A percentile compares a stretch with the other conserved stretches of the same genome.
Evolutionary conservation across 345 rosid genomes (phyloP).

Genomic region (Eucalyptus polyanthemos): DNA sequence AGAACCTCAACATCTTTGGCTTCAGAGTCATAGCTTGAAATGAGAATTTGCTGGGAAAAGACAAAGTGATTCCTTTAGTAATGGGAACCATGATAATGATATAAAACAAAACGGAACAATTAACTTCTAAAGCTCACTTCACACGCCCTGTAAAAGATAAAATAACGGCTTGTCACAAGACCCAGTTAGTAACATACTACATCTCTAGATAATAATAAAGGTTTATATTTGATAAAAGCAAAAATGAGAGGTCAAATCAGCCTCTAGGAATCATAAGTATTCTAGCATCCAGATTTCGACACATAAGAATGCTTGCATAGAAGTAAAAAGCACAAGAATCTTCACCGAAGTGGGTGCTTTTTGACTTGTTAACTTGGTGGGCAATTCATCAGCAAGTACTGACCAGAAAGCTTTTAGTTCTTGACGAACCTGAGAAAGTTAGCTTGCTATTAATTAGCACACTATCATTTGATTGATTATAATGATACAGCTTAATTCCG

Average conservation of each 20-base stretch:
- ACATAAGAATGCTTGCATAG: not conserved
- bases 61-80: not conserved
- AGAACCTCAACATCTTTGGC: slow-evolving; percentile 24
- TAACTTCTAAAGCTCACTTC: not conserved
- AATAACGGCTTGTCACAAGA: not conserved
- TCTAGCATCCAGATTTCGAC: not conserved
- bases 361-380: slow-evolving; percentile 37
- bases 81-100: not conserved
- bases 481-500: not conserved
- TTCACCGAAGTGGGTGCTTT: slow-evolving; percentile 27
- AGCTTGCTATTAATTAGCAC: not conserved
- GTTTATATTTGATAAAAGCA: not conserved
- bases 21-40: slow-evolving; percentile 53
- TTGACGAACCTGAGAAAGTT: slow-evolving; percentile 50
- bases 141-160: not conserved
- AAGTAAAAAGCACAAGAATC: not conserved
- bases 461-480: not conserved
- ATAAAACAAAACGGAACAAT: not conserved
- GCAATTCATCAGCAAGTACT: slow-evolving; percentile 53
- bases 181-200: not conserved
- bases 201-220: not conserved
- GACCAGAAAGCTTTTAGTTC: slow-evolving; percentile 61
- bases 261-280: not conserved
- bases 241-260: not conserved
- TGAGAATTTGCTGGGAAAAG: slow-evolving; percentile 16